Evolutionary conservation across 768 basidiomycete genomes (phyloP).

Genomic region (Clathrus columnatus): DNA sequence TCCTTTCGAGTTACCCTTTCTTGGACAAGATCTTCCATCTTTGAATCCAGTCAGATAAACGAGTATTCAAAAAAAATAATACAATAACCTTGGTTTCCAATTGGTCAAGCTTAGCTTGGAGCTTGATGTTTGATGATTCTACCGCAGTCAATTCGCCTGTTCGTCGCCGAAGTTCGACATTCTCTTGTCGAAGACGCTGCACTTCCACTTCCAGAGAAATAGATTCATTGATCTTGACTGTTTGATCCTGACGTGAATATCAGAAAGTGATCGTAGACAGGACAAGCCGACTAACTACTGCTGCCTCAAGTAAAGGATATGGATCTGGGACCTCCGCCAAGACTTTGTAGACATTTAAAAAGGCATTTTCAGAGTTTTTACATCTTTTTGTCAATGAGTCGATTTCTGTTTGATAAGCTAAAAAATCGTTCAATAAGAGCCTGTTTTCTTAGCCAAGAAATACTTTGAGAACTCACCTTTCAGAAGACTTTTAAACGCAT

Average conservation of each 20-base stretch:
- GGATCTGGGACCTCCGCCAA: slow-evolving; percentile 96
- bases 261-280: neutral
- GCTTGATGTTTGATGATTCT: slow-evolving; percentile 68
- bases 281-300: slow-evolving; percentile 50
- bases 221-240: slow-evolving; percentile 82
- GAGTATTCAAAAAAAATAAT: neutral
- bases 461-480: slow-evolving; percentile 48
- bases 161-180: slow-evolving; percentile 64
- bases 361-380: slow-evolving; percentile 89
- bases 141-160: slow-evolving; percentile 52
- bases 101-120: slow-evolving; percentile 63
- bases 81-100: slow-evolving; percentile 67
- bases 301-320: slow-evolving; percentile 90
- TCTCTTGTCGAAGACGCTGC: slow-evolving; percentile 68
- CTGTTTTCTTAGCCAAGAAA: neutral
- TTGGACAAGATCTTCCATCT: slow-evolving; percentile 93
- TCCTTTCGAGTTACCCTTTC: slow-evolving; percentile 90
- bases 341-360: slow-evolving; percentile 94
- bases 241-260: slow-evolving; percentile 63
- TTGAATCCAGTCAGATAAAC: neutral
- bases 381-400: slow-evolving; percentile 90
- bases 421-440: neutral
- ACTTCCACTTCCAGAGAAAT: slow-evolving; percentile 68
- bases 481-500: slow-evolving; percentile 81
- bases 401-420: slow-evolving; percentile 95